These are phyloP conservation scores for Podospora didyma DNA, from an alignment of 495 filamentous ascomycete genomes.

Conservation along the genomic window DNA sequence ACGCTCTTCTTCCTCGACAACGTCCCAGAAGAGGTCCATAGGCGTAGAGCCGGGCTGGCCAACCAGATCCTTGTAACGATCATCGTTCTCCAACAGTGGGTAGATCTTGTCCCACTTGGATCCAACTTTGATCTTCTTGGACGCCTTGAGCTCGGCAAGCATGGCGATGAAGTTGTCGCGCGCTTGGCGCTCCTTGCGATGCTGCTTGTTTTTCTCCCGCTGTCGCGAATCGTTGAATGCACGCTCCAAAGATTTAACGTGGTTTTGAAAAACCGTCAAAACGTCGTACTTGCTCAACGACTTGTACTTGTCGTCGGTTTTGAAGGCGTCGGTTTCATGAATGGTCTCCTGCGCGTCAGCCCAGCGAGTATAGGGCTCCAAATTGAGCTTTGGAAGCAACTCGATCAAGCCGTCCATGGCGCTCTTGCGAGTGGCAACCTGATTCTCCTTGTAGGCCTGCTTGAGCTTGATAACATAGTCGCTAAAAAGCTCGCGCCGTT, in stretches of 20 bases:
- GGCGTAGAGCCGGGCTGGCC: slow-evolving; percentile 85
- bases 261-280: slow-evolving; percentile 88
- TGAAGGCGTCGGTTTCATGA: slow-evolving; percentile 71
- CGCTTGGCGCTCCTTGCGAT: slow-evolving; percentile 76
- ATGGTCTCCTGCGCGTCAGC: slow-evolving; percentile 82
- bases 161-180: slow-evolving; percentile 75
- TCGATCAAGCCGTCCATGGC: slow-evolving; percentile 81
- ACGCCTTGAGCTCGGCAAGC: slow-evolving; percentile 65
- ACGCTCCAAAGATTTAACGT: slow-evolving; percentile 87
- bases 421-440: slow-evolving; percentile 66
- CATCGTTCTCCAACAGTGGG: slow-evolving; percentile 73
- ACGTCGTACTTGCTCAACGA: slow-evolving; percentile 84
- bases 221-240: slow-evolving; percentile 86
- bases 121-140: slow-evolving; percentile 84
- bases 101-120: slow-evolving; percentile 85
- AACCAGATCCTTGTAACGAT: slow-evolving; percentile 78
- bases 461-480: slow-evolving; percentile 87
- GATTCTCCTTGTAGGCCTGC: slow-evolving; percentile 69
- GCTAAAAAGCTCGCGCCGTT: slow-evolving; percentile 89
- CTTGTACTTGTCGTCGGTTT: slow-evolving; percentile 84
- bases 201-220: slow-evolving; percentile 73
- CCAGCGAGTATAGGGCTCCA: slow-evolving; percentile 96
- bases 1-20: slow-evolving; percentile 89
- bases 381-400: slow-evolving; percentile 75
- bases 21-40: slow-evolving; percentile 96